These are phyloP conservation scores for Sicyos edulis DNA, from an alignment of 306 rosid genomes.

Conservation along the genomic window DNA sequence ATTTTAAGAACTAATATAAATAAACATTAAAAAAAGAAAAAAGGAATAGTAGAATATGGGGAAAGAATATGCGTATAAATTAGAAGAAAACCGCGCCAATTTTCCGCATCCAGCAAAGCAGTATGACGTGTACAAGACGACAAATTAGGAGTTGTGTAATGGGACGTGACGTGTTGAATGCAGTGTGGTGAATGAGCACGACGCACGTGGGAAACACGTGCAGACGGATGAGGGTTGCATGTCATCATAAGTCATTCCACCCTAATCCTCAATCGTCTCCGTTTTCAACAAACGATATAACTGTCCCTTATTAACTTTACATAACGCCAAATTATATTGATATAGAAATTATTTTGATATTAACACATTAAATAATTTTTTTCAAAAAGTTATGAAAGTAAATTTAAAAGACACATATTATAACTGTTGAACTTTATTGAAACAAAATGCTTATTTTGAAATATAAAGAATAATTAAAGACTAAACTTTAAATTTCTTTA, in stretches of 20 bases:
- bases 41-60: neutral
- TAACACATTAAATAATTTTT: too few species aligned
- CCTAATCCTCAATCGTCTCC: too few species aligned
- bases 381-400: too few species aligned
- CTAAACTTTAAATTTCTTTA: too few species aligned
- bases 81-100: neutral
- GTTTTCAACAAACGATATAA: too few species aligned
- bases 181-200: neutral
- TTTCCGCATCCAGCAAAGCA: slow-evolving; percentile 10
- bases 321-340: too few species aligned
- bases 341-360: too few species aligned
- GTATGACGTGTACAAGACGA: slow-evolving; percentile 13
- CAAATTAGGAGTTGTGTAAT: neutral
- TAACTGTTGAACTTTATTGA: too few species aligned
- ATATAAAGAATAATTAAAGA: too few species aligned
- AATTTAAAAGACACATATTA: too few species aligned
- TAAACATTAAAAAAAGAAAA: neutral
- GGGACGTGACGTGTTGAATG: neutral
- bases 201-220: slow-evolving; percentile 7
- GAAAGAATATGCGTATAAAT: neutral
- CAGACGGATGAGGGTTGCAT: neutral
- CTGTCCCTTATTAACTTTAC: too few species aligned
- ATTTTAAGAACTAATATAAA: neutral
- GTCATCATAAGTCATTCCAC: neutral
- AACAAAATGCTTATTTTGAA: too few species aligned